A percentile compares a stretch with the other conserved stretches of the same genome.
phyloP scores from a whole-genome alignment of 1,284 basidiomycete genomes.

The Microbotryum lychnidis-dioicae region DNA sequence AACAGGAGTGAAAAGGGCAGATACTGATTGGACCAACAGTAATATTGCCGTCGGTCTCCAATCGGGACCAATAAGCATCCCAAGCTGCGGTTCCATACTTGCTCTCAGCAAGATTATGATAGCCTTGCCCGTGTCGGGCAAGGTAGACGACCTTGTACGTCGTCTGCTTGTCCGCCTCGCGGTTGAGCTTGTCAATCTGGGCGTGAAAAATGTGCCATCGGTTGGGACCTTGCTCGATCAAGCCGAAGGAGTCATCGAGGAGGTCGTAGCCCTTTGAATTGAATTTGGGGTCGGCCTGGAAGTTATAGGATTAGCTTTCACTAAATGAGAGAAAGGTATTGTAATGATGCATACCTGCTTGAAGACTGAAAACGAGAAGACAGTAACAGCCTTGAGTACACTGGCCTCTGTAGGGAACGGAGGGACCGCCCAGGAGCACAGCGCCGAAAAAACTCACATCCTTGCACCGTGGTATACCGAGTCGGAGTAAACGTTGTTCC shows the following conservation, averaged over 20 bases:
- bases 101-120: conserved; percentile 60
- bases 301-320: not conserved
- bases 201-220: conserved; percentile 51
- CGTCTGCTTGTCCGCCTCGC: conserved; percentile 40
- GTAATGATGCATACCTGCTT: too few relatives aligned
- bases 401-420: too few relatives aligned
- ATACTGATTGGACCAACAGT: conserved; percentile 41
- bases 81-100: conserved; percentile 54
- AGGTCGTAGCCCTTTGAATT: conserved; percentile 32
- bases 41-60: conserved; percentile 61
- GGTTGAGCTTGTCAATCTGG: conserved; percentile 48
- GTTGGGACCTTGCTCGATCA: conserved; percentile 45
- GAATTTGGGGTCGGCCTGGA: conserved; percentile 15
- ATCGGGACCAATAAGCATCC: conserved; percentile 54
- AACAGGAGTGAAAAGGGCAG: too few relatives aligned
- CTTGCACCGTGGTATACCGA: not conserved
- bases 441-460: not conserved
- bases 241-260: conserved; percentile 47
- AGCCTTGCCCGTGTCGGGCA: conserved; percentile 64
- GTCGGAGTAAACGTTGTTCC: not conserved
- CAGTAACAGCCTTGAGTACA: too few relatives aligned
- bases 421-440: too few relatives aligned
- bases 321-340: not conserved
- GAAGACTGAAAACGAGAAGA: too few relatives aligned
- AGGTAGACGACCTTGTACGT: conserved; percentile 58